Evolutionary conservation across 805 yeast species (phyloP).

Genomic region (Nakazawaea wickerhamii): DNA sequence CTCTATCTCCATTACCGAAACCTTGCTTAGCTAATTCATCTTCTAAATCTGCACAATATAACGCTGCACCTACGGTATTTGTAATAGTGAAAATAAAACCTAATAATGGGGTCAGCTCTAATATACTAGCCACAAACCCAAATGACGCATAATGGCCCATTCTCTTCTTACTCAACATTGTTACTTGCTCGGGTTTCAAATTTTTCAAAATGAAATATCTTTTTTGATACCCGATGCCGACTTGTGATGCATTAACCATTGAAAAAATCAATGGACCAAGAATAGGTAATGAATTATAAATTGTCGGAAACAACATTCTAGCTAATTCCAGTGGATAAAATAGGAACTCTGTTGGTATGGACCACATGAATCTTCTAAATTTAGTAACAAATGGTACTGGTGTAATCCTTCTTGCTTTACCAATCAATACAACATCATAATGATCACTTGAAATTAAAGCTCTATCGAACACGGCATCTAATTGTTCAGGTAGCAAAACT

Average conservation of each 20-base stretch:
- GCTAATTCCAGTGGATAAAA: conserved; percentile 6
- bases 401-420: conserved; percentile 25
- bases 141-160: conserved; percentile 37
- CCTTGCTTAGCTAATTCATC: neutral
- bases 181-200: conserved; percentile 26
- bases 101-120: conserved; percentile 51
- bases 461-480: conserved; percentile 26
- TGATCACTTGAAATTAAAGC: conserved; percentile 29
- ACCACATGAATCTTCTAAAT: conserved; percentile 21
- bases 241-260: conserved; percentile 21
- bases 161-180: conserved; percentile 28
- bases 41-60: conserved; percentile 50
- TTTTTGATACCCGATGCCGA: conserved; percentile 22
- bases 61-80: conserved; percentile 56
- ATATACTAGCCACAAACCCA: conserved; percentile 44
- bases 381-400: conserved; percentile 27
- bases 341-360: conserved; percentile 20
- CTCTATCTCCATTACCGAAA: conserved; percentile 7
- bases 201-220: conserved; percentile 27
- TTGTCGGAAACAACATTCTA: conserved; percentile 5
- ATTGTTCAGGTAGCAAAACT: conserved; percentile 8
- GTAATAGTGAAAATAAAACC: conserved; percentile 52
- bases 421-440: conserved; percentile 27
- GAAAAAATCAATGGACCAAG: conserved; percentile 27
- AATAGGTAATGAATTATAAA: conserved; percentile 21